phyloP scores from a whole-genome alignment of 73 alveolate genomes.

The Symbiodinium pilosum region DNA sequence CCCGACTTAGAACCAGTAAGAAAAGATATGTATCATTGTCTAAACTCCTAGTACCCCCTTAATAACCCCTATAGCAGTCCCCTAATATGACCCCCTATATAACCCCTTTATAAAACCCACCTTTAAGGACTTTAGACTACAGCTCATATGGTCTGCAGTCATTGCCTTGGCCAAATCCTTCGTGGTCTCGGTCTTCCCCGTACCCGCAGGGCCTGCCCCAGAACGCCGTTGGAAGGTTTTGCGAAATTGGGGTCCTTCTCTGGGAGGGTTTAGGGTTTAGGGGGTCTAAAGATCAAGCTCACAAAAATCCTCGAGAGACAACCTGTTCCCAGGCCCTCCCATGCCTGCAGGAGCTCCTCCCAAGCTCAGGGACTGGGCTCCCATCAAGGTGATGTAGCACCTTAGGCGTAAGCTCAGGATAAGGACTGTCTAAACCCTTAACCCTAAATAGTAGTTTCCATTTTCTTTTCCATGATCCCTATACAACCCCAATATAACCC shows the following conservation, averaged over 20 bases:
- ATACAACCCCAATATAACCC: too few species aligned
- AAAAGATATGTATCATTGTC: too few species aligned
- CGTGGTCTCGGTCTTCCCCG: constrained; percentile 98
- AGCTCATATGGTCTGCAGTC: not conserved
- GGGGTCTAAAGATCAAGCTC: too few species aligned
- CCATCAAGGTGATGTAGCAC: constrained; percentile 95
- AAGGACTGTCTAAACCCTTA: not conserved
- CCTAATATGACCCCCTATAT: too few species aligned
- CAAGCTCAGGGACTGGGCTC: constrained; percentile 85
- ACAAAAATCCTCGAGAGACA: not conserved
- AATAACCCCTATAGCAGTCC: too few species aligned
- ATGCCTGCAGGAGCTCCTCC: constrained; percentile 94
- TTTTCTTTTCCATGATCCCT: too few species aligned
- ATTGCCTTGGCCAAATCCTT: constrained; percentile 97
- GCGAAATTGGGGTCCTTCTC: too few species aligned
- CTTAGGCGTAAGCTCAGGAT: not conserved
- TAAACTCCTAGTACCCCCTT: not conserved
- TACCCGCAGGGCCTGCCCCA: constrained; percentile 97
- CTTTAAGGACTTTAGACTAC: too few species aligned
- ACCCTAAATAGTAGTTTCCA: too few species aligned
- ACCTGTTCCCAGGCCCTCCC: not conserved
- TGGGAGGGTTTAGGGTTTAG: too few species aligned
- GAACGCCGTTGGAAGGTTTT: not conserved
- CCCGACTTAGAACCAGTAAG: too few species aligned
- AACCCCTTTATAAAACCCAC: too few species aligned